A percentile compares a stretch with the other conserved stretches of the same genome.
These are phyloP conservation scores for Chaetomium sp. DNA, from an alignment of 2,329 filamentous ascomycete species.

Conservation along the genomic window DNA sequence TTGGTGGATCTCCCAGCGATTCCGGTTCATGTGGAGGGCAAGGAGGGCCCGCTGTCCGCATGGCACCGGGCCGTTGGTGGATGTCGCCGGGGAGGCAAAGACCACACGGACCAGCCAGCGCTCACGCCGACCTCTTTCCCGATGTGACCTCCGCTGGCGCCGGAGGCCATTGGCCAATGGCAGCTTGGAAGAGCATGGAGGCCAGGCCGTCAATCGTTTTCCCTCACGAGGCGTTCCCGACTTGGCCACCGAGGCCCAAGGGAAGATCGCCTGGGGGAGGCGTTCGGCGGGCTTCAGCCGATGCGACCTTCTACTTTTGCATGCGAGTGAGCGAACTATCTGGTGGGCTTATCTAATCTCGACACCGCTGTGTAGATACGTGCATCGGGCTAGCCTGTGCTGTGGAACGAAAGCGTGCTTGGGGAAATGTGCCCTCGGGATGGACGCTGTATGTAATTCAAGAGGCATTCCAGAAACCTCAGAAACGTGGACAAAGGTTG, in stretches of 20 bases:
- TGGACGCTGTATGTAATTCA: no score
- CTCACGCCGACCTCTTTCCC: constrained; percentile 1
- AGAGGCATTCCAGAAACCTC: no score
- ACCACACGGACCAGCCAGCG: neutral
- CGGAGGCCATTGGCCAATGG: constrained; percentile 14
- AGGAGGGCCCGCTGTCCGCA: neutral
- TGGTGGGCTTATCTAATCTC: neutral
- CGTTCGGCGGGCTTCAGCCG: neutral
- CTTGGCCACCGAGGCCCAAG: constrained; percentile 12
- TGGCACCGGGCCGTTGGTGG: neutral
- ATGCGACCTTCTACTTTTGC: constrained; percentile 16
- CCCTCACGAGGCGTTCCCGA: neutral
- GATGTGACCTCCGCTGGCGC: constrained; percentile 1
- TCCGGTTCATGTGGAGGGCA: neutral
- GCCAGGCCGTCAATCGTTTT: neutral
- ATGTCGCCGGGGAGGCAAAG: neutral
- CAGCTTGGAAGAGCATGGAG: no score
- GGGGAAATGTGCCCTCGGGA: no score
- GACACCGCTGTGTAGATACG: neutral
- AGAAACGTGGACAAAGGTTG: no score
- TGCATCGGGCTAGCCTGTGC: no score
- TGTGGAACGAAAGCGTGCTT: no score
- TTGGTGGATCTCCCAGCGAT: neutral
- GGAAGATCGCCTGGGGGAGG: neutral
- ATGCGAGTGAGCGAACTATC: neutral